Percentiles rank a stretch among this genome's conserved stretches.
These are phyloP conservation scores for Kwoniella sp. DNA, from an alignment of 768 basidiomycete species.

Conservation along the genomic window DNA sequence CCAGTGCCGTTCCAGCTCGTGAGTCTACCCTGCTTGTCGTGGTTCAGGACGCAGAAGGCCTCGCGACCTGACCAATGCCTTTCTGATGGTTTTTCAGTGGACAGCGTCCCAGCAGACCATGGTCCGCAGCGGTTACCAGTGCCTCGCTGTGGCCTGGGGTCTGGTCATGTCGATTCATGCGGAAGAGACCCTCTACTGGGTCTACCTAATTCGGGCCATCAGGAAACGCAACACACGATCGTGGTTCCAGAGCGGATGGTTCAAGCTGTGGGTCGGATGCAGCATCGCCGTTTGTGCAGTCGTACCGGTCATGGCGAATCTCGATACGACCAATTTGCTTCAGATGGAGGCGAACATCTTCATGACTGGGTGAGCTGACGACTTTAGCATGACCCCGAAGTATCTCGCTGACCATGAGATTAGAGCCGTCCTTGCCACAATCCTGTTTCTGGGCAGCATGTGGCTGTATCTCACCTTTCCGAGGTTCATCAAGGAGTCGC, in stretches of 20 bases:
- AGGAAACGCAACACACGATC: constrained; percentile 14
- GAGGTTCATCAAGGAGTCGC: constrained; percentile 36
- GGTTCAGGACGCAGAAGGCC: too few species aligned
- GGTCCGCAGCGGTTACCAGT: constrained; percentile 21
- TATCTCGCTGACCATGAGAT: not conserved
- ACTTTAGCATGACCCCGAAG: not conserved
- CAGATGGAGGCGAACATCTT: constrained; percentile 40
- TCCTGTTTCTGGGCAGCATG: constrained; percentile 16
- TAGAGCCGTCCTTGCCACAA: constrained; percentile 17
- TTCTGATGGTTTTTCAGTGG: constrained; percentile 20
- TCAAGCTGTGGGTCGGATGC: constrained; percentile 58
- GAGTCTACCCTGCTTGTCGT: not conserved
- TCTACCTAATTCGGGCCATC: constrained; percentile 32
- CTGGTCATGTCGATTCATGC: constrained; percentile 27
- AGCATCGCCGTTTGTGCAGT: constrained; percentile 64
- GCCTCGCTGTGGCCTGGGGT: constrained; percentile 24
- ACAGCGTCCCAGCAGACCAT: constrained; percentile 8
- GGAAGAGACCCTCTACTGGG: constrained; percentile 40
- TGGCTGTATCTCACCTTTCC: constrained; percentile 34
- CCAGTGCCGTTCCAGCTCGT: constrained; percentile 29
- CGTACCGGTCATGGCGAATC: constrained; percentile 15
- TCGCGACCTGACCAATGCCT: too few species aligned
- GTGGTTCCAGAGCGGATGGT: constrained; percentile 36
- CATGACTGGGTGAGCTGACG: constrained; percentile 21
- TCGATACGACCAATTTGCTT: constrained; percentile 25